phyloP scores from a whole-genome alignment of 768 basidiomycete genomes.

The Suillus lakei region DNA sequence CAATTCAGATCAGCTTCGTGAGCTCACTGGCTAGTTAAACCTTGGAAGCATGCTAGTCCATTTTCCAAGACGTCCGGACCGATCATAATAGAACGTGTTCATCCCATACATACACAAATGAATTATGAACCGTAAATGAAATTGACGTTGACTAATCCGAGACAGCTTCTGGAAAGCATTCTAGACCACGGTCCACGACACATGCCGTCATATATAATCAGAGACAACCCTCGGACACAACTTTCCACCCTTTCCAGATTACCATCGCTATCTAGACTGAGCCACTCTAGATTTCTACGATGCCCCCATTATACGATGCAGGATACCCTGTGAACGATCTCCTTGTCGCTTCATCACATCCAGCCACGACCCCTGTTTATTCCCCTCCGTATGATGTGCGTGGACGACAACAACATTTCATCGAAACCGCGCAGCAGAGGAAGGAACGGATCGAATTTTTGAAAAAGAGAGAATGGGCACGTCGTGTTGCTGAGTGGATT shows the following conservation, averaged over 20 bases:
- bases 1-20: too few species aligned
- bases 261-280: background rate
- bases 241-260: constrained; percentile 8
- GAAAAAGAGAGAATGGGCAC: constrained; percentile 49
- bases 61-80: background rate
- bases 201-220: constrained; percentile 14
- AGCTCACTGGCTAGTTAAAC: too few species aligned
- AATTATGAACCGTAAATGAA: constrained; percentile 10
- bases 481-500: constrained; percentile 44
- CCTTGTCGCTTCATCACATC: constrained; percentile 9
- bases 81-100: background rate
- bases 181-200: constrained; percentile 6
- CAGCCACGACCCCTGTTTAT: constrained; percentile 32
- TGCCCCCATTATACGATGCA: background rate
- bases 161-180: constrained; percentile 13
- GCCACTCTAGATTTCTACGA: background rate
- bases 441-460: constrained; percentile 57
- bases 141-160: constrained; percentile 14
- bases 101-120: background rate
- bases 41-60: too few species aligned
- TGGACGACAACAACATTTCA: constrained; percentile 49
- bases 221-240: constrained; percentile 15
- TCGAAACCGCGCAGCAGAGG: constrained; percentile 51
- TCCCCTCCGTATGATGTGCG: constrained; percentile 42
- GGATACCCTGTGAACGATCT: constrained; percentile 11